A percentile compares a stretch with the other conserved stretches of the same genome.
Conservation (phyloP, 805 yeast genomes). For the Lipomyces lipofer region DNA sequence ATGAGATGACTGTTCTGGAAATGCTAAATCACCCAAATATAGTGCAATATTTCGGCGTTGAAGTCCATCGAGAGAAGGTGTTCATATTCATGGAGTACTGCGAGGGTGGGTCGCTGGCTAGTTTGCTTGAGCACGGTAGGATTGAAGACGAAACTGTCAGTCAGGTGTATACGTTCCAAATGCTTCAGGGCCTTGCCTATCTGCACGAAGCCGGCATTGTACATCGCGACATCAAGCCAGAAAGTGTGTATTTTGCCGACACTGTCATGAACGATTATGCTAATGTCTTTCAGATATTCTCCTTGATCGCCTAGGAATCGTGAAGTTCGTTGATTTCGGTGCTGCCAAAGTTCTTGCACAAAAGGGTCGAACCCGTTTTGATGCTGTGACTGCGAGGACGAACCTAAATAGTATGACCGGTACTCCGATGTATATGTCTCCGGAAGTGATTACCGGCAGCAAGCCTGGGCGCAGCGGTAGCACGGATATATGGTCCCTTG, state of each 20-base stretch:
- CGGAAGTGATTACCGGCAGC: slow-evolving; percentile 87
- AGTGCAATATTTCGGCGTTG: slow-evolving; percentile 95
- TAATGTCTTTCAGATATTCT: slow-evolving; percentile 57
- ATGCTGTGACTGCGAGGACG: slow-evolving; percentile 38
- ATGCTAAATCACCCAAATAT: slow-evolving; percentile 94
- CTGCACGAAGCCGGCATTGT: slow-evolving; percentile 91
- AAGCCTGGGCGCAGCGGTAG: slow-evolving; percentile 61
- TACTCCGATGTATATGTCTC: slow-evolving; percentile 99
- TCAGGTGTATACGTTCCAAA: slow-evolving; percentile 84
- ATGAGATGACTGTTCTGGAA: slow-evolving; percentile 94
- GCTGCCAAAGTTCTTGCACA: slow-evolving; percentile 80
- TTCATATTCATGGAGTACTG: slow-evolving; percentile 97
- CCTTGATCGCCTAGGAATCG: slow-evolving; percentile 86
- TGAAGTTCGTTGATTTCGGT: slow-evolving; percentile 96
- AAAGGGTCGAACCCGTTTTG: slow-evolving; percentile 39
- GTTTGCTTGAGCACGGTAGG: slow-evolving; percentile 83
- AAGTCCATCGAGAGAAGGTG: slow-evolving; percentile 92
- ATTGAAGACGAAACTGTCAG: slow-evolving; percentile 93
- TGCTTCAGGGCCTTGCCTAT: slow-evolving; percentile 93
- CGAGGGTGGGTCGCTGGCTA: slow-evolving; percentile 90
- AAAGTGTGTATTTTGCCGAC: slow-evolving; percentile 37
- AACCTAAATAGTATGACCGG: slow-evolving; percentile 67
- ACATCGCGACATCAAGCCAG: slow-evolving; percentile 97
- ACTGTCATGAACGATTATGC: neutral
- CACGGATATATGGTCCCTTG: slow-evolving; percentile 92